phyloP scores from a whole-genome alignment of 768 basidiomycete genomes.

The Floccularia luteovirens region DNA sequence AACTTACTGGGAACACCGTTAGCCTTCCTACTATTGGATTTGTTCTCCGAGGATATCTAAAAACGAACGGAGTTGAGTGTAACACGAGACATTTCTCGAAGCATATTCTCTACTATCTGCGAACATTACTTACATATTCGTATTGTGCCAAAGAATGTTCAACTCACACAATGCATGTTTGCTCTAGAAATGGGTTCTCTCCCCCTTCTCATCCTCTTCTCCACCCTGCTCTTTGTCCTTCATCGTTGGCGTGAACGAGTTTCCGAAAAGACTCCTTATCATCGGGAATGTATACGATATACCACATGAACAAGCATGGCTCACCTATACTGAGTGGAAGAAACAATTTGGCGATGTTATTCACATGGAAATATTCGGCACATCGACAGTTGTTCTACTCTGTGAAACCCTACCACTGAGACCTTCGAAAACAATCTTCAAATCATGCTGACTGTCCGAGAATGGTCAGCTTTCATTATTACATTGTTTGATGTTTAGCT shows the following conservation, averaged over 20 bases:
- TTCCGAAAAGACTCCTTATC: constrained; percentile 19
- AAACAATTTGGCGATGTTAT: constrained; percentile 18
- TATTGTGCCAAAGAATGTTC: too few species aligned
- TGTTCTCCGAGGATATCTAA: too few species aligned
- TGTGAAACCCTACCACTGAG: constrained; percentile 25
- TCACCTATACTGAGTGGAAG: constrained; percentile 22
- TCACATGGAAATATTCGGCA: constrained; percentile 25
- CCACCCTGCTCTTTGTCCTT: not conserved
- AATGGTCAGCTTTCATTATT: constrained; percentile 9
- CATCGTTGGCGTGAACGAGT: not conserved
- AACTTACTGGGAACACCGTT: too few species aligned
- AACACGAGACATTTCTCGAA: too few species aligned
- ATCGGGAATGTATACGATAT: constrained; percentile 24
- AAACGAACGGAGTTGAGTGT: too few species aligned
- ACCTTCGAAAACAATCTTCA: constrained; percentile 36
- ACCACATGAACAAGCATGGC: constrained; percentile 19
- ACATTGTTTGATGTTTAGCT: not conserved
- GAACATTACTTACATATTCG: too few species aligned
- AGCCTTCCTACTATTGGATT: too few species aligned
- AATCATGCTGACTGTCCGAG: constrained; percentile 37
- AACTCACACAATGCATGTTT: too few species aligned
- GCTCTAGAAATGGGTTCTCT: too few species aligned
- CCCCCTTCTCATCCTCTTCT: too few species aligned
- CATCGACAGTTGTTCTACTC: constrained; percentile 31
- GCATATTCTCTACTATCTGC: too few species aligned